phyloP scores from a whole-genome alignment of 2,329 filamentous ascomycete species.

The Bimuria novae-zelandiae region DNA sequence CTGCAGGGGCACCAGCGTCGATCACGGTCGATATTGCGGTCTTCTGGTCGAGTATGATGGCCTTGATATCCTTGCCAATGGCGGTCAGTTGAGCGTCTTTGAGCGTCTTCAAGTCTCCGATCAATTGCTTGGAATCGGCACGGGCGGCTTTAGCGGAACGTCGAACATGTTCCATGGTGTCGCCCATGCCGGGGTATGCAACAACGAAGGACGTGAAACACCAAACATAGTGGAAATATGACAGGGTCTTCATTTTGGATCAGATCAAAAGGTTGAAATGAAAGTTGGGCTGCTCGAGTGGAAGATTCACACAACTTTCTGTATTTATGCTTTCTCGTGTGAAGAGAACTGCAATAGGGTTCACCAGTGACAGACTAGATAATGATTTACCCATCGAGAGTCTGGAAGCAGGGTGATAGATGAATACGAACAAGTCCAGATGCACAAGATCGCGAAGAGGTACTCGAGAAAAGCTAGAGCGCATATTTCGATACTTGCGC shows the following conservation, averaged over 20 bases:
- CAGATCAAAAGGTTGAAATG: neutral
- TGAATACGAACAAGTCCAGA: constrained; percentile 22
- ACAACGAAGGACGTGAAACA: constrained; percentile 17
- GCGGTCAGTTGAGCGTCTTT: constrained; percentile 18
- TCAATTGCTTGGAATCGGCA: constrained; percentile 37
- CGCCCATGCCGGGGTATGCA: constrained; percentile 39
- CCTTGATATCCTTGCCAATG: constrained; percentile 23
- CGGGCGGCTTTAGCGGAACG: constrained; percentile 23
- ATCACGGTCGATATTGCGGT: constrained; percentile 15
- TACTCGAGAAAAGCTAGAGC: constrained; percentile 8
- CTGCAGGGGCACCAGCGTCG: constrained; percentile 15
- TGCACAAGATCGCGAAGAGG: constrained; percentile 8
- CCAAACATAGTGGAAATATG: constrained; percentile 25
- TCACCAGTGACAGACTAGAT: neutral
- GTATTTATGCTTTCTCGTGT: neutral
- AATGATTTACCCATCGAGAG: neutral
- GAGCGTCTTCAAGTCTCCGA: constrained; percentile 33
- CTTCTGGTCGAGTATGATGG: constrained; percentile 22
- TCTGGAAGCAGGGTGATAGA: constrained; percentile 14
- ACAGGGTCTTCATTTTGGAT: constrained; percentile 17
- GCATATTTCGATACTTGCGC: constrained; percentile 15
- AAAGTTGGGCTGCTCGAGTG: neutral
- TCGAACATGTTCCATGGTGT: constrained; percentile 26
- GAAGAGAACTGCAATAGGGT: neutral
- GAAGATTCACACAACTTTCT: neutral